Conservation (phyloP, 129 eudicot species). For the Saussurea involucrata region DNA sequence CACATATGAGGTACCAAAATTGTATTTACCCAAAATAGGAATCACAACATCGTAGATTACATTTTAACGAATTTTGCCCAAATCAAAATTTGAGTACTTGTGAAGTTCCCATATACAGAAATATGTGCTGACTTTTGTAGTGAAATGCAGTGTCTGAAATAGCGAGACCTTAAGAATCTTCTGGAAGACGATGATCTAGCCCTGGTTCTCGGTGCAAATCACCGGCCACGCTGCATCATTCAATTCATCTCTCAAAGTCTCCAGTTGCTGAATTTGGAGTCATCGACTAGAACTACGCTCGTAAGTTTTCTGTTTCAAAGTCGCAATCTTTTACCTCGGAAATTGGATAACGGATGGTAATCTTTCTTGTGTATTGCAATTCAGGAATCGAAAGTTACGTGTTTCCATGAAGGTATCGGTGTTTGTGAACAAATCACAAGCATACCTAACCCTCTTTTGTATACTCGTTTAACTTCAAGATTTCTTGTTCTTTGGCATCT, state of each 20-base stretch:
- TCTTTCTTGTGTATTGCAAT: conserved; percentile 14
- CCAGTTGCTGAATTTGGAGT: conserved; percentile 61
- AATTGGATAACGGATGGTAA: conserved; percentile 4
- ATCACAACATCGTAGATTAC: no score
- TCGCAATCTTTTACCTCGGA: not conserved
- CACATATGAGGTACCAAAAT: no score
- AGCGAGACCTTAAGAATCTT: conserved; percentile 57
- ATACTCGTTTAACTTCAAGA: conserved; percentile 95
- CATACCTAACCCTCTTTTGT: conserved; percentile 87
- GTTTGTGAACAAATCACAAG: conserved; percentile 86
- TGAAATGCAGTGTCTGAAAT: conserved; percentile 85
- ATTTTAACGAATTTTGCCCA: not conserved
- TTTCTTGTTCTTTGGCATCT: conserved; percentile 97
- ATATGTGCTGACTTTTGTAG: conserved; percentile 16
- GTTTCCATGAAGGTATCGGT: conserved; percentile 91
- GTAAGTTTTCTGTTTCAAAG: conserved; percentile 33
- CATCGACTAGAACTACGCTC: conserved; percentile 51
- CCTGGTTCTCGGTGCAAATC: conserved; percentile 67
- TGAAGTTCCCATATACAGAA: not conserved
- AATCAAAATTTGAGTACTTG: not conserved
- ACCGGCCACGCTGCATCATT: conserved; percentile 89
- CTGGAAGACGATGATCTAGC: conserved; percentile 80
- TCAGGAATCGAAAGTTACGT: conserved; percentile 86
- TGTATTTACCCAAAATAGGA: no score
- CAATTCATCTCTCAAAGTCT: conserved; percentile 89